Percentiles rank a stretch among this genome's conserved stretches.
phyloP scores from a whole-genome alignment of 78 protist species.

The Monocercomonoides exilis region DNA sequence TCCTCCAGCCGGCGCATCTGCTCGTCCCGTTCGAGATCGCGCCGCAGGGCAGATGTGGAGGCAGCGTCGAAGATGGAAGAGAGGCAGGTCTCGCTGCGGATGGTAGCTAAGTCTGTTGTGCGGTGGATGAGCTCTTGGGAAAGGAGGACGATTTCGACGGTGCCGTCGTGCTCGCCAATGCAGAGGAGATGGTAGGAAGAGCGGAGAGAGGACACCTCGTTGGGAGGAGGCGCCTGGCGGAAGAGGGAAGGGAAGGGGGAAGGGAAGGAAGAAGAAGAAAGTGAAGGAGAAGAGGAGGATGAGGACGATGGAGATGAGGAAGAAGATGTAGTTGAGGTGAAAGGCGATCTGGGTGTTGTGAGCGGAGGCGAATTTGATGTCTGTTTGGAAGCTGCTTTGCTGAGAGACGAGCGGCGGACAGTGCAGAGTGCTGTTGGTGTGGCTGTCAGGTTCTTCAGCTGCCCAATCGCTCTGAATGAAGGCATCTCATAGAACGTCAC shows the following conservation, averaged over 20 bases:
- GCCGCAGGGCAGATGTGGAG: neutral
- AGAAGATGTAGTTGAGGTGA: no score
- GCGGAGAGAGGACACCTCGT: no score
- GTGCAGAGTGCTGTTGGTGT: neutral
- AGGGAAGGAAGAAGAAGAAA: no score
- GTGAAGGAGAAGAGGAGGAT: no score
- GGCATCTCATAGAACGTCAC: neutral
- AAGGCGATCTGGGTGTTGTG: no score
- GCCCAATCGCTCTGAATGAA: neutral
- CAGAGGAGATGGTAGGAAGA: neutral
- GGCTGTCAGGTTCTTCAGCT: neutral
- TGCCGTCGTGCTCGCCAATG: neutral
- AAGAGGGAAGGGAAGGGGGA: no score
- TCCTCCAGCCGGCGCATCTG: neutral
- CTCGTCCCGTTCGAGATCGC: no score
- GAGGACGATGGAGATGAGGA: no score
- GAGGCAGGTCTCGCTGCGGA: neutral
- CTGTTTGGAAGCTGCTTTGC: no score
- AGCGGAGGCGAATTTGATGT: no score
- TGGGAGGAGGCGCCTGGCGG: no score
- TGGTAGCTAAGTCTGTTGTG: neutral
- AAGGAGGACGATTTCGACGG: neutral
- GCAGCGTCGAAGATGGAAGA: neutral
- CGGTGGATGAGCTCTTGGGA: neutral
- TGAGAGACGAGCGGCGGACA: no score